Evolutionary conservation across 257 asterid species (phyloP), one percentile per base, ranked within the genome.

Genomic region (Galeopsis tetrahit): DNA sequence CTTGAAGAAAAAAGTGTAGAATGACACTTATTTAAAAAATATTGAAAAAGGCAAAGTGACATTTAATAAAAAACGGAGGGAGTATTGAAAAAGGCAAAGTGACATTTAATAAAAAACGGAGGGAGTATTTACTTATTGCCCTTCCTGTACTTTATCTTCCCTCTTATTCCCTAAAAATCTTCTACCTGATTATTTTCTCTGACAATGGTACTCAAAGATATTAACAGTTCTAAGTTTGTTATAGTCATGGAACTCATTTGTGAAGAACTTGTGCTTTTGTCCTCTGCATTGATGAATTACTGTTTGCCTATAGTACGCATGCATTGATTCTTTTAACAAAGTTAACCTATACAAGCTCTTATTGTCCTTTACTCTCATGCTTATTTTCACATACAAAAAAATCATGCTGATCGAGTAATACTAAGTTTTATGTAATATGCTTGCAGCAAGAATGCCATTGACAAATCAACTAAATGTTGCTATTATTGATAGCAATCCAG

Each of bases 401-500:
- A 17, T 63, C 2, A 7, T 77, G 69, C 36, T 9, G 13, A 59
- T 63, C 43, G 46, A 62, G 13, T 63, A 69, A 63, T 69, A 34
- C 58, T 44, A 56, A 42, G 52, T 62, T 59, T 69, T 15, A 10
- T 68, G 58, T 35, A 40, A 40, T 80, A 71, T 82, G 49, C 72
- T 80, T 80, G 90, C 98, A 88, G 99, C 97, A 66, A 89, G 84
- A 73, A 71, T 59, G 68, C 96, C 97, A 57, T 81, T 92, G 85
- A 89, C 99, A 34, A 90, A 85, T 39, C 85, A 88, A 63, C 84
- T 95, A 64, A 84, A 66, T 69, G 79, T 89, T 73, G 99, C 98
- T 66, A 90, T 95, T 70, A 92, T 95, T 73, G 99, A 95, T 78
- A 90, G 96, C 87, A 95, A 90, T 78, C 99, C 99, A 66, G 89